Evolutionary conservation across 2,329 filamentous ascomycete genomes (phyloP), one percentile per base, ranked within the genome.

Genomic region (Coniella lustricola): DNA sequence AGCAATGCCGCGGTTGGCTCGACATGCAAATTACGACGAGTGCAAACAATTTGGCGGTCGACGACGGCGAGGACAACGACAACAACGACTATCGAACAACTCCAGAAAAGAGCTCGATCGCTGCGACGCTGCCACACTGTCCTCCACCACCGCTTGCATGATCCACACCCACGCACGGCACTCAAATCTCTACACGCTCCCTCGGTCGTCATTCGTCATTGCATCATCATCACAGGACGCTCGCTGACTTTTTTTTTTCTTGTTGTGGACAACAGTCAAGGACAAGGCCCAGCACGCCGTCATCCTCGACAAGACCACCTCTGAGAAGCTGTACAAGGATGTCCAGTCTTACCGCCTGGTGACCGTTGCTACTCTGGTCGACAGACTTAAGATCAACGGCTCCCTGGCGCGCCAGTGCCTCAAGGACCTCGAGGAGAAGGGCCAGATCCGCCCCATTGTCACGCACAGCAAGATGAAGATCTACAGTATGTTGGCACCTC

Each of bases 241-340:
- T 31, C 35, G 31, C 47, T 49, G 32, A 37, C 43, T 14, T 18
- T 34, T 20, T 34, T 20, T 20, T 18, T 34, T 20, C 29, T 10
- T 29, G n/a, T 20, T 18, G 34, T 39, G 35, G 33, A 51, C 47
- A 36, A 53, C 55, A 66, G 93, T 98, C 81, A 98, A 98, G 93
- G 93, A 98, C 84, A 98, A 98, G 90, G 91, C 93, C 76, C 87
- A 97, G 75, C 93, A 98, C 84, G 88, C 87, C 74, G 93, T 98
- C 75, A 81, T 97, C 70, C 89, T 98, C 77, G 93, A 98, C 82
- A 98, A 98, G 85, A 70, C 79, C 76, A 95, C 86, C 69, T 87
- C 86, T 62, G 93, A 98, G 77, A 95, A 94, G 82, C 90, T 98
- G 74, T 87, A 95, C 82, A 98, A 98, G 82, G 93, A 98, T 83